Conservation (phyloP, 1,284 basidiomycete species). For the Pseudozyma hubeiensis region DNA sequence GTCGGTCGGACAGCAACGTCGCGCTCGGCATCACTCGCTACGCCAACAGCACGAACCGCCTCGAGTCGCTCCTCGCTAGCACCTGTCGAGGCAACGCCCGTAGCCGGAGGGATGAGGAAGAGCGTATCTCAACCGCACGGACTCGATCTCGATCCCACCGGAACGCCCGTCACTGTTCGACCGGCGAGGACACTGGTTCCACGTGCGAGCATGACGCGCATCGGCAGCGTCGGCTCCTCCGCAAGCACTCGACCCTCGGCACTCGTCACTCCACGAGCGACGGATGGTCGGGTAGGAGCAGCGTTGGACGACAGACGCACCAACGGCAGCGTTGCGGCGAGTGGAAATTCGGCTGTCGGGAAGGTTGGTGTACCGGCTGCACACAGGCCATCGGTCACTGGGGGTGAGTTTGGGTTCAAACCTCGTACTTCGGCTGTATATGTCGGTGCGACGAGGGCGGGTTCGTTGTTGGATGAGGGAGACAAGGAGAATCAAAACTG, state of each 20-base stretch:
- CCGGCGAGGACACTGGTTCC: conserved; percentile 26
- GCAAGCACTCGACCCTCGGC: neutral
- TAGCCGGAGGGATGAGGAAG: conserved; percentile 20
- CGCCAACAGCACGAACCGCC: conserved; percentile 18
- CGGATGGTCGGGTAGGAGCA: neutral
- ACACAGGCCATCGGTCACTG: conserved; percentile 5
- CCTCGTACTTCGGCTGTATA: conserved; percentile 32
- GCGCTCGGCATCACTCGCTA: conserved; percentile 28
- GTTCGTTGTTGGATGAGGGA: conserved; percentile 8
- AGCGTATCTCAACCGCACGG: conserved; percentile 41
- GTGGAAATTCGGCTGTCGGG: neutral
- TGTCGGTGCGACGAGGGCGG: conserved; percentile 3
- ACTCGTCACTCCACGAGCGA: conserved; percentile 4
- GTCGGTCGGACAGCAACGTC: conserved; percentile 5
- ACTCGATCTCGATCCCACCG: conserved; percentile 10
- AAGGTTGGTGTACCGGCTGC: conserved; percentile 6
- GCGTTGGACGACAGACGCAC: conserved; percentile 2
- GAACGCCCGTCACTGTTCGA: conserved; percentile 7
- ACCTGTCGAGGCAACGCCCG: conserved; percentile 13
- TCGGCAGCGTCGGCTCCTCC: conserved; percentile 6
- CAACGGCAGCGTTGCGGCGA: neutral
- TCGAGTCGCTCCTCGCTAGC: conserved; percentile 5
- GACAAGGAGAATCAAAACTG: conserved; percentile 33
- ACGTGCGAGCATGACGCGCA: conserved; percentile 28
- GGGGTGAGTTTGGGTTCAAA: conserved; percentile 36